Conservation (phyloP, 306 rosid genomes). For the Sphenostylis stenocarpa region DNA sequence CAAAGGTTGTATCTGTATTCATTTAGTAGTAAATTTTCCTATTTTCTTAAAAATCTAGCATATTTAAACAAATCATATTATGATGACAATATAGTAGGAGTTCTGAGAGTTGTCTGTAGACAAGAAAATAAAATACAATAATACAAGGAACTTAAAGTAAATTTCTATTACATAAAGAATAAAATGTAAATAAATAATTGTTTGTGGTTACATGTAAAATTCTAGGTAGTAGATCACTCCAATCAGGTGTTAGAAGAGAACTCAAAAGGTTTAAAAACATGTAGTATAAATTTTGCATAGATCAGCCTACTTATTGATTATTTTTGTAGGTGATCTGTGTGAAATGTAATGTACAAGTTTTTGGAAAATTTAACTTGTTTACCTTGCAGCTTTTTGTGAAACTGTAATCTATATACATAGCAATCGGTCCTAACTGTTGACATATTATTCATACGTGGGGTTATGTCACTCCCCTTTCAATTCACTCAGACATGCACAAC, state of each 20-base stretch:
- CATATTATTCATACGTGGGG: constrained; percentile 3
- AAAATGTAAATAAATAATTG: neutral
- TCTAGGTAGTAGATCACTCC: neutral
- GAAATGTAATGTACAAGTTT: neutral
- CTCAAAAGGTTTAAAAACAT: neutral
- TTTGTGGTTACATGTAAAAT: neutral
- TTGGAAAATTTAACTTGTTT: neutral
- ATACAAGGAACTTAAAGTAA: neutral
- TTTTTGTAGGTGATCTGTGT: neutral
- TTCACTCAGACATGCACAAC: neutral
- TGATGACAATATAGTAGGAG: neutral
- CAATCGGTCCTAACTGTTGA: neutral
- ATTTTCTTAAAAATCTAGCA: too few relatives aligned
- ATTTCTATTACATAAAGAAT: neutral
- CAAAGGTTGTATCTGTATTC: too few relatives aligned
- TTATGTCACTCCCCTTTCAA: constrained; percentile 5
- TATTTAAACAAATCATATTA: too few relatives aligned
- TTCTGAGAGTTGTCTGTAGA: neutral
- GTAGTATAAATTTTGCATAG: neutral
- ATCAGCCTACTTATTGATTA: neutral
- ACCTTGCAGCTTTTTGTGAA: neutral
- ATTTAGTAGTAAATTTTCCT: too few relatives aligned
- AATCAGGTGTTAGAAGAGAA: neutral
- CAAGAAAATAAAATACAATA: neutral
- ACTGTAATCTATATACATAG: neutral